phyloP scores from a whole-genome alignment of 352 stramenopile species.

The Globisporangium emineosum region DNA sequence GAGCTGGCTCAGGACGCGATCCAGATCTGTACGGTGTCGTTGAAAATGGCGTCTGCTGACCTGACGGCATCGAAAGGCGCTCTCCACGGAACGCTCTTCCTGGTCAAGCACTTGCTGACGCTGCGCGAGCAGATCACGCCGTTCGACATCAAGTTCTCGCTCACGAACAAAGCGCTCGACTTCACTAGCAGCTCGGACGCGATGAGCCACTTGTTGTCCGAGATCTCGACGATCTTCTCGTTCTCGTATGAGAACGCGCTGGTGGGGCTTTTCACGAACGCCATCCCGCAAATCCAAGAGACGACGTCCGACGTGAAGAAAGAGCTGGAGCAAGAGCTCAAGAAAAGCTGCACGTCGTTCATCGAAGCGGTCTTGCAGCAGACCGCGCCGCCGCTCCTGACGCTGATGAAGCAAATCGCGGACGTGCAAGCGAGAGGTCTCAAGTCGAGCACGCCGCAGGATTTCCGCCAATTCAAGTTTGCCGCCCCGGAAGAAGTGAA shows the following conservation, averaged over 20 bases:
- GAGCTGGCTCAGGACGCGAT: constrained; percentile 83
- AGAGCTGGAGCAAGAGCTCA: constrained; percentile 73
- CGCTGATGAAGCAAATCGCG: constrained; percentile 65
- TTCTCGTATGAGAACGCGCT: constrained; percentile 60
- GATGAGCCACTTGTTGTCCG: constrained; percentile 65
- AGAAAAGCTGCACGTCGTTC: constrained; percentile 75
- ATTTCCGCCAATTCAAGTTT: constrained; percentile 48
- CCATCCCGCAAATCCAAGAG: constrained; percentile 76
- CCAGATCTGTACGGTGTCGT: constrained; percentile 67
- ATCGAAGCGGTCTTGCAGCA: constrained; percentile 73
- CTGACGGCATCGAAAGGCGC: constrained; percentile 45
- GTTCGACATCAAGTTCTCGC: constrained; percentile 80
- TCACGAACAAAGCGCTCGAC: constrained; percentile 68
- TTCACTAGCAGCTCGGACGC: constrained; percentile 76
- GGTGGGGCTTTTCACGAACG: constrained; percentile 58
- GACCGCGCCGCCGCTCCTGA: constrained; percentile 50
- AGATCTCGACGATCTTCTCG: constrained; percentile 62
- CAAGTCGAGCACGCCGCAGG: constrained; percentile 25
- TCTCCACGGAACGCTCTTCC: constrained; percentile 68
- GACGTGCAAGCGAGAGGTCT: constrained; percentile 37
- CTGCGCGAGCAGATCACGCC: constrained; percentile 82
- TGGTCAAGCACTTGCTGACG: constrained; percentile 82
- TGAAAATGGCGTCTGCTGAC: constrained; percentile 75
- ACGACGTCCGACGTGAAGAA: constrained; percentile 80
- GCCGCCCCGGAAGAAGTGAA: constrained; percentile 34